These are phyloP conservation scores for Raphanus hybrid DNA, from an alignment of 441 rosid species.

Conservation along the genomic window DNA sequence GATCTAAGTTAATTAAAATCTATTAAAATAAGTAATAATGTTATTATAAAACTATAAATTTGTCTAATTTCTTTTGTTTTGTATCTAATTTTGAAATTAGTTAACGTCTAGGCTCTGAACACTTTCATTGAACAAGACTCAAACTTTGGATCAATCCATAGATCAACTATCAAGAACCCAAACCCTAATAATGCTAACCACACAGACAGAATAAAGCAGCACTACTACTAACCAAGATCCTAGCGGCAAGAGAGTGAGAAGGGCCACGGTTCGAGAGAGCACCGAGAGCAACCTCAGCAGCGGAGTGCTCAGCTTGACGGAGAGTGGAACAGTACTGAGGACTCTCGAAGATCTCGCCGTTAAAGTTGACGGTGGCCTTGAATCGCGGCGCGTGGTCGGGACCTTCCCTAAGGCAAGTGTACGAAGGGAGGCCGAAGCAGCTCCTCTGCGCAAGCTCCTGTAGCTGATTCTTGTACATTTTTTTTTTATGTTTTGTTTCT, in stretches of 20 bases:
- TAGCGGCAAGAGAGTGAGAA: constrained; percentile 93
- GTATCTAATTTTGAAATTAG: too few relatives aligned
- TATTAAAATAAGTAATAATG: too few relatives aligned
- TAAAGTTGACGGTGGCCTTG: constrained; percentile 93
- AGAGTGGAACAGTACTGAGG: constrained; percentile 94
- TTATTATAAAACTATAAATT: too few relatives aligned
- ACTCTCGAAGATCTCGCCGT: constrained; percentile 95
- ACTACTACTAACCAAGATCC: constrained; percentile 70
- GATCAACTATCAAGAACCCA: constrained; percentile 1
- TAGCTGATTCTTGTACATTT: constrained; percentile 97
- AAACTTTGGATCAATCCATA: constrained; percentile 37
- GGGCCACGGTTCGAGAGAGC: constrained; percentile 93
- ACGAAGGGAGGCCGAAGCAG: constrained; percentile 94
- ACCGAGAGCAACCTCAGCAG: constrained; percentile 92
- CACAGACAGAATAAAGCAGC: background rate
- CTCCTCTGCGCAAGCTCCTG: constrained; percentile 99
- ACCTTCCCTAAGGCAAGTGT: constrained; percentile 91
- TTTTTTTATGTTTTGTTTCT: constrained; percentile 15
- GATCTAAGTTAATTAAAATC: too few relatives aligned
- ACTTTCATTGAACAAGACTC: background rate
- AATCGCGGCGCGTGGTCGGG: constrained; percentile 99
- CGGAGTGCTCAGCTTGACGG: constrained; percentile 99
- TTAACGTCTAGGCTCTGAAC: too few relatives aligned
- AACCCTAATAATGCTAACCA: constrained; percentile 18
- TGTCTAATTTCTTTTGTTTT: too few relatives aligned